phyloP scores from a whole-genome alignment of 306 rosid genomes.

The Quercus berberidifolia region DNA sequence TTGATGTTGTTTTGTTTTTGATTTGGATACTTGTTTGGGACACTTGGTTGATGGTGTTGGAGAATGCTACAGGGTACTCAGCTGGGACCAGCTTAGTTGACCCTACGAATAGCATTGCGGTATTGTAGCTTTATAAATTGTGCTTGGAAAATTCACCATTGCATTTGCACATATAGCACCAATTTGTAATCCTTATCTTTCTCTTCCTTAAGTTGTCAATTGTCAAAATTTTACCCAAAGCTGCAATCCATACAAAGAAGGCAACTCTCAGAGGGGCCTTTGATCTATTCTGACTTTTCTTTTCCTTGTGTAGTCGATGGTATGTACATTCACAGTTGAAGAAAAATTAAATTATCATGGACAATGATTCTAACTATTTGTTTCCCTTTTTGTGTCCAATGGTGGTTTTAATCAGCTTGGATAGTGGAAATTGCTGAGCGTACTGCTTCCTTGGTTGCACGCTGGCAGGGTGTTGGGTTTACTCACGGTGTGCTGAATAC shows the following conservation, averaged over 20 bases:
- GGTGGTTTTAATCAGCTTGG: conserved; percentile 69
- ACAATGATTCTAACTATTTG: background rate
- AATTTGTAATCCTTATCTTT: too few species aligned
- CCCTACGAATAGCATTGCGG: background rate
- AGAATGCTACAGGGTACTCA: background rate
- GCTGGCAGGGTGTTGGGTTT: conserved; percentile 99
- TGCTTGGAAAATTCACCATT: background rate
- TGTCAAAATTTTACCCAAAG: too few species aligned
- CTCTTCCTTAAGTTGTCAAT: too few species aligned
- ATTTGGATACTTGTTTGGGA: background rate
- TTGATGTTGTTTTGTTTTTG: background rate
- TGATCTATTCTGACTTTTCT: background rate
- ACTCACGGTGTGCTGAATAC: conserved; percentile 99
- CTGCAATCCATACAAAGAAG: too few species aligned
- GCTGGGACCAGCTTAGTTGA: background rate
- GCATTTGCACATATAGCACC: too few species aligned
- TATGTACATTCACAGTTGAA: background rate
- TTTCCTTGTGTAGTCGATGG: background rate
- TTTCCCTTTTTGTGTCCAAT: conserved; percentile 8
- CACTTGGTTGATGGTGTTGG: background rate
- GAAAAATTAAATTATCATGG: background rate
- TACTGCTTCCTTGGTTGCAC: conserved; percentile 86
- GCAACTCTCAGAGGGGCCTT: too few species aligned
- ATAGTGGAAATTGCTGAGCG: conserved; percentile 90
- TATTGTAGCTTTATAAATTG: background rate